Evolutionary conservation across 2,329 filamentous ascomycete species (phyloP).

Genomic region (Claviceps capensis): DNA sequence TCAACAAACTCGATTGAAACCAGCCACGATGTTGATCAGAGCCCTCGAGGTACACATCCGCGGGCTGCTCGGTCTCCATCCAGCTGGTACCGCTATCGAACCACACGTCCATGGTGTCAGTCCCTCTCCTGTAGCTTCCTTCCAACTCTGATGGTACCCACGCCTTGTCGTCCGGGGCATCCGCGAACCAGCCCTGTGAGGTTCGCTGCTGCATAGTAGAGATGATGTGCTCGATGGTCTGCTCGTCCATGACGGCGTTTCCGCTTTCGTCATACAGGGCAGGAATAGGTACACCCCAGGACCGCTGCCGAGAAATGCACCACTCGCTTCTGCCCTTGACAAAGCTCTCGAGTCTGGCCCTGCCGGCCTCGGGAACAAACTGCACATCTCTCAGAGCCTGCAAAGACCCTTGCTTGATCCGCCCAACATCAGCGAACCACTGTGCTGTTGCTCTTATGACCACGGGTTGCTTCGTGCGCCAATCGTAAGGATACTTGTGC

Average conservation of each 20-base stretch:
- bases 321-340: constrained; percentile 81
- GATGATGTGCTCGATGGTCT: constrained; percentile 76
- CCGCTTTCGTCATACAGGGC: constrained; percentile 65
- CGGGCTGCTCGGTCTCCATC: constrained; percentile 45
- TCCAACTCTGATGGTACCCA: constrained; percentile 62
- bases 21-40: constrained; percentile 94
- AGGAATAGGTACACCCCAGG: constrained; percentile 95
- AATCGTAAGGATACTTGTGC: constrained; percentile 97
- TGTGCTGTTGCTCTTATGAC: constrained; percentile 87
- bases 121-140: constrained; percentile 56
- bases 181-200: constrained; percentile 91
- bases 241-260: constrained; percentile 63
- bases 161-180: constrained; percentile 55
- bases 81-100: constrained; percentile 97
- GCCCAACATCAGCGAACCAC: constrained; percentile 90
- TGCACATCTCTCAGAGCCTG: constrained; percentile 54
- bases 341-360: constrained; percentile 68
- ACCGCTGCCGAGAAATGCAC: constrained; percentile 93
- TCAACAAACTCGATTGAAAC: constrained; percentile 95
- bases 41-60: constrained; percentile 87
- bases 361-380: constrained; percentile 67
- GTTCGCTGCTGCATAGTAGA: constrained; percentile 61
- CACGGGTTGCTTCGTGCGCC: constrained; percentile 87
- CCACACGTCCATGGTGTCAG: constrained; percentile 98
- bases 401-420: constrained; percentile 64